These are phyloP conservation scores for Kodamaea kakaduensis DNA, from an alignment of 805 yeast genomes.

Conservation along the genomic window DNA sequence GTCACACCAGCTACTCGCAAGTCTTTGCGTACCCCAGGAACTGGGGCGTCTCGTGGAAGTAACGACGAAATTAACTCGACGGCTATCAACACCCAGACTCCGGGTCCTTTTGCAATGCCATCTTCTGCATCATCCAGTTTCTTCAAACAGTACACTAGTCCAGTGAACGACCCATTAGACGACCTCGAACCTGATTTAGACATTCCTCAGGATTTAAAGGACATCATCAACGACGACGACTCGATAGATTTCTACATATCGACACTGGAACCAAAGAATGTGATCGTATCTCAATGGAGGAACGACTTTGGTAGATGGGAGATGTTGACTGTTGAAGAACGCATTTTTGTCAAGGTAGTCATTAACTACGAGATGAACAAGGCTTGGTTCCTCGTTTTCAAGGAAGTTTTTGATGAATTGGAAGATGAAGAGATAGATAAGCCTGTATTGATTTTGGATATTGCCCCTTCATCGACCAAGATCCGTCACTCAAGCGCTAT, in stretches of 20 bases:
- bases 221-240: slow-evolving; percentile 33
- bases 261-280: slow-evolving; percentile 29
- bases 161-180: slow-evolving; percentile 11
- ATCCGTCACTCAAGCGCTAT: slow-evolving; percentile 35
- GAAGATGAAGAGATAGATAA: slow-evolving; percentile 29
- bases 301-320: slow-evolving; percentile 42
- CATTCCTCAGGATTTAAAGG: slow-evolving; percentile 37
- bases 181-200: slow-evolving; percentile 18
- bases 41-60: slow-evolving; percentile 3
- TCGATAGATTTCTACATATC: slow-evolving; percentile 37
- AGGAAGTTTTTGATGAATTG: slow-evolving; percentile 33
- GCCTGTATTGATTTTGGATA: slow-evolving; percentile 34
- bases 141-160: slow-evolving; percentile 37
- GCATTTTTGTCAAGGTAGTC: slow-evolving; percentile 35
- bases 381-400: slow-evolving; percentile 39
- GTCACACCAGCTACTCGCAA: slow-evolving; percentile 1
- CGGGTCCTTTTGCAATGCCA: slow-evolving; percentile 42
- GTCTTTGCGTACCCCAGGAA: slow-evolving; percentile 5
- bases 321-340: slow-evolving; percentile 36
- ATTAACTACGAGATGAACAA: slow-evolving; percentile 31
- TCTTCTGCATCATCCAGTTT: slow-evolving; percentile 39
- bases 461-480: slow-evolving; percentile 20
- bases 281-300: slow-evolving; percentile 43
- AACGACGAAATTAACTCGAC: slow-evolving; percentile 4
- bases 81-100: slow-evolving; percentile 5